Evolutionary conservation across 768 basidiomycete genomes (phyloP).

Genomic region (Pleurotus pulmonarius): DNA sequence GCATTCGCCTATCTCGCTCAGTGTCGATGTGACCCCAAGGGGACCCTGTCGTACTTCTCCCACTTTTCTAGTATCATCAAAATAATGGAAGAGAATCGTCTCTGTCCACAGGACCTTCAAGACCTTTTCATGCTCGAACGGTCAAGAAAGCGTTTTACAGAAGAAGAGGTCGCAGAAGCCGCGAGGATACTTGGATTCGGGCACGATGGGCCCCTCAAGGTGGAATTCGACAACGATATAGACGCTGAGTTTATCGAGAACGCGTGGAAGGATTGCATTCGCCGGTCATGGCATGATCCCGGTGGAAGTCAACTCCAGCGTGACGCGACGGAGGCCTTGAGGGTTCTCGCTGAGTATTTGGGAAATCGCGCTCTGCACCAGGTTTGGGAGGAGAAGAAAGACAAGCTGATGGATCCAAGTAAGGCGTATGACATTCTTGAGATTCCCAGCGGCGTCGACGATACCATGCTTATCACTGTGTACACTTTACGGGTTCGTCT

Average conservation of each 20-base stretch:
- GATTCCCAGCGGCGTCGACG: constrained; percentile 67
- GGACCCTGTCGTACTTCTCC: constrained; percentile 63
- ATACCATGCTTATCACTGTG: constrained; percentile 72
- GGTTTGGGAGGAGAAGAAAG: constrained; percentile 52
- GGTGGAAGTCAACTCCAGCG: constrained; percentile 44
- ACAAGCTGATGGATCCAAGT: constrained; percentile 59
- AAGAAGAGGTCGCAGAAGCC: constrained; percentile 48
- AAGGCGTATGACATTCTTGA: constrained; percentile 72
- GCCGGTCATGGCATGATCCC: constrained; percentile 50
- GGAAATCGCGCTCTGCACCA: constrained; percentile 46
- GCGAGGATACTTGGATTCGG: constrained; percentile 64
- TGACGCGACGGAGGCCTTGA: constrained; percentile 64
- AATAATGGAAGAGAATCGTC: constrained; percentile 44
- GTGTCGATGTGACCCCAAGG: constrained; percentile 72
- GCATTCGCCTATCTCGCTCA: constrained; percentile 79
- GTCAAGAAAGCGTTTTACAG: constrained; percentile 60
- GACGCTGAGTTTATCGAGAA: constrained; percentile 66
- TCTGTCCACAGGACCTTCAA: constrained; percentile 46
- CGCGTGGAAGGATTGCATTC: constrained; percentile 65
- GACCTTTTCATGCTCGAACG: constrained; percentile 59
- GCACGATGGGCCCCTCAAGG: constrained; percentile 45
- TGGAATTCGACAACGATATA: constrained; percentile 71
- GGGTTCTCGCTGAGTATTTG: constrained; percentile 62
- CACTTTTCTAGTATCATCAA: constrained; percentile 49
- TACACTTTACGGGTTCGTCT: constrained; percentile 59